Percentiles rank a stretch among this genome's conserved stretches.
Conservation (phyloP, 108 stramenopile species). For the Craspedostauros australis region DNA sequence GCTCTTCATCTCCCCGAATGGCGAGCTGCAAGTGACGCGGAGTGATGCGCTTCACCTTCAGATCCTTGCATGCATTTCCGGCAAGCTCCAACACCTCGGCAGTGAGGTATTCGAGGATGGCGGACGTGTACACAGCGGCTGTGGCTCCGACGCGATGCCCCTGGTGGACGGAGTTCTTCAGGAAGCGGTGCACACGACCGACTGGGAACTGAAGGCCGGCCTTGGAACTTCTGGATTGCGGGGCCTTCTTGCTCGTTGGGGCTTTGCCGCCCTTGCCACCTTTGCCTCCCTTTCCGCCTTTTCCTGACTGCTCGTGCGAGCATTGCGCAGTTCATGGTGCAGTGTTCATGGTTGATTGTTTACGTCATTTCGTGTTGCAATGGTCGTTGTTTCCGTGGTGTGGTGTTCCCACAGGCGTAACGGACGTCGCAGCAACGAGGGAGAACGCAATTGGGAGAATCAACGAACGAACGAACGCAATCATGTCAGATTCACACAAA, state of each 20-base stretch:
- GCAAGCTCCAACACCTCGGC: slow-evolving; percentile 99
- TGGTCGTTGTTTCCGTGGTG: too few relatives aligned
- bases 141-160: slow-evolving; percentile 97
- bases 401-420: too few relatives aligned
- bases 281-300: slow-evolving; percentile 98
- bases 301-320: slow-evolving; percentile 75
- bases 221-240: slow-evolving; percentile 95
- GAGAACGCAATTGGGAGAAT: too few relatives aligned
- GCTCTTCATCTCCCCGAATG: slow-evolving; percentile 98
- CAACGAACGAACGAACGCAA: too few relatives aligned
- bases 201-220: slow-evolving; percentile 99
- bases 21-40: slow-evolving; percentile 99
- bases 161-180: slow-evolving; percentile 93
- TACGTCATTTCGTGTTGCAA: too few relatives aligned
- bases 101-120: slow-evolving; percentile 98
- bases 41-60: slow-evolving; percentile 99
- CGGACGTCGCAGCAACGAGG: too few relatives aligned
- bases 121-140: slow-evolving; percentile 98
- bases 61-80: slow-evolving; percentile 99
- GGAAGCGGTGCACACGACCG: slow-evolving; percentile 98
- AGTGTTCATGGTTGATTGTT: too few relatives aligned
- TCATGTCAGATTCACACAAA: too few relatives aligned
- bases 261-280: slow-evolving; percentile 99
- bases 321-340: not conserved
- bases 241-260: slow-evolving; percentile 97